Evolutionary conservation across 176 grass and related monocot genomes (phyloP).

Genomic region (Typha latifolia): DNA sequence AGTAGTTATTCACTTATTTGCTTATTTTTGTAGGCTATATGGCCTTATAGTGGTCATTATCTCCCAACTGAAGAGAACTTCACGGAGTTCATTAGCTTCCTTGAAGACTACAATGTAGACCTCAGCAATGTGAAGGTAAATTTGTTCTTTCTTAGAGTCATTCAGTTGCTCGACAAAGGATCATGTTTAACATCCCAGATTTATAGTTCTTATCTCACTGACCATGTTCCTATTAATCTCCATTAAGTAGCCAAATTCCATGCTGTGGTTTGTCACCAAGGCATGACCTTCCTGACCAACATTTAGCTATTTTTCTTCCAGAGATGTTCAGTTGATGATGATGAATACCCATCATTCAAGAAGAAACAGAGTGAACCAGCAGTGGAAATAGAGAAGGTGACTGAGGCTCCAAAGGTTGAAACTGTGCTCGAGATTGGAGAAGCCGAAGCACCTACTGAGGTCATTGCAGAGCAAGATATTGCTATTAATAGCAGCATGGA

Average conservation of each 20-base stretch:
- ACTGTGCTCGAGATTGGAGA: slow-evolving; percentile 1
- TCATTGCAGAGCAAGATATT: background rate
- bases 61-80: slow-evolving; percentile 80
- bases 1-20: slow-evolving; percentile 14
- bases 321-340: slow-evolving; percentile 48
- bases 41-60: slow-evolving; percentile 94
- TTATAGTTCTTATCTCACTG: too few species aligned
- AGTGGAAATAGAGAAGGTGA: too few species aligned
- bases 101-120: slow-evolving; percentile 44
- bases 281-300: too few species aligned
- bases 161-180: background rate
- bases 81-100: slow-evolving; percentile 57
- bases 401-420: too few species aligned
- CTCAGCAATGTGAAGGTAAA: slow-evolving; percentile 56
- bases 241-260: too few species aligned
- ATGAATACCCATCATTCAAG: slow-evolving; percentile 38
- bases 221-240: too few species aligned
- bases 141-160: background rate
- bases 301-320: slow-evolving; percentile 19
- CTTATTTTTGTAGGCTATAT: slow-evolving; percentile 54
- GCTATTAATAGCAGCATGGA: too few species aligned
- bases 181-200: background rate
- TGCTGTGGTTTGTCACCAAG: too few species aligned
- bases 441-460: slow-evolving; percentile 8
- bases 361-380: slow-evolving; percentile 1